Base-by-base conservation (phyloP, 1,284 basidiomycete species). In the Naganishia sp. region DNA sequence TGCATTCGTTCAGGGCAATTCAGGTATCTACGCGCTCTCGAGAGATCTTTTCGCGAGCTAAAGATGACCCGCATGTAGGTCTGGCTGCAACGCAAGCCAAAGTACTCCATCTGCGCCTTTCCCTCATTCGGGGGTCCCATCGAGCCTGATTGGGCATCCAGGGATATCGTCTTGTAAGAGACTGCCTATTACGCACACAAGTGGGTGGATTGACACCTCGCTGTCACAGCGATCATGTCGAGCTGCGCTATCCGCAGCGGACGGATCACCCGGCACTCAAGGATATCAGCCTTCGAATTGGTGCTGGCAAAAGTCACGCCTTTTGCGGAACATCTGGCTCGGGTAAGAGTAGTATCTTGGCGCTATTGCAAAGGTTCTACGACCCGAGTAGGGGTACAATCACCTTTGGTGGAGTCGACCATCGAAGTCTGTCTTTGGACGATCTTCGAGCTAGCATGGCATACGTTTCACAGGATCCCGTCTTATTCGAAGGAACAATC, bases 391-490 rank as follows among this genome's bases (percentile, higher is more conserved):
- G 68, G 3, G 81, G 81, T 2, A 74, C 73, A 16, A 78, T 82
- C 63, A 69, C 70, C 11, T 72, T 80, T 39, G 80, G 78, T 36
- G 80, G 79, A 10, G 64, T 71, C 0, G 80, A 82, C 64, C 74
- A 79, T 49, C 76, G 78, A 2, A 66, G 70, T 28, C 74, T 79
- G 16, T 73, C 77, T 13, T 64, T 81, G 31, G 70, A 76, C 15
- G 68, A 74, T 10, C 73, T 79, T 31, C 75, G 81, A n/a, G 70
- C 68, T 28, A 70, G 75, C 59, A 81, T 82, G 72, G 80, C 79
- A 2, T 78, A 79, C 63, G 81, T 83, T 42, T 78, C 78, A 36
- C 82, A 83, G 68, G 80, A 82, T 55, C 76, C 81, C 0, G 75
- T 80, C 25, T 70, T 83, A 23, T 82, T 80, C 70, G 77, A 75